Conservation (phyloP, 148 eudicot genomes). For the Persicaria maculosa region DNA sequence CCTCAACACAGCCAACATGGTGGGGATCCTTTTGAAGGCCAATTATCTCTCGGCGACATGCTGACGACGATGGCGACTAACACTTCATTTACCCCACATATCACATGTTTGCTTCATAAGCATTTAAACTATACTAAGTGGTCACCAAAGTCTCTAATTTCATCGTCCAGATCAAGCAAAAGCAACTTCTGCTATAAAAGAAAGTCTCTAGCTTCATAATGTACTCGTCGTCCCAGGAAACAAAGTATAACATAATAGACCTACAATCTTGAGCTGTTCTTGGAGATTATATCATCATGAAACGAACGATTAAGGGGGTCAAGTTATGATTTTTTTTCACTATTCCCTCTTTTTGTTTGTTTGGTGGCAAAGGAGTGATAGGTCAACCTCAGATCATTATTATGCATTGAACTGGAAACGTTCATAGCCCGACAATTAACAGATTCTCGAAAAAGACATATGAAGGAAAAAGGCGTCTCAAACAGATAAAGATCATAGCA, state of each 20-base stretch:
- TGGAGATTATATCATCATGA: neutral
- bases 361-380: neutral
- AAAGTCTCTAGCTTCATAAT: neutral
- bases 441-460: neutral
- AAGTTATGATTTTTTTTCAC: neutral
- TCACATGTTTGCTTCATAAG: neutral
- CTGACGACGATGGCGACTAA: neutral
- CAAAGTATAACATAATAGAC: neutral
- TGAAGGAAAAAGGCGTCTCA: neutral
- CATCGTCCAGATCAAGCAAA: slow-evolving; percentile 2
- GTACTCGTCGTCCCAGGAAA: neutral
- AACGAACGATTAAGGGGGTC: neutral
- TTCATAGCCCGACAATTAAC: neutral
- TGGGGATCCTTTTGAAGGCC: slow-evolving; percentile 15
- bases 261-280: neutral
- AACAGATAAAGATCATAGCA: neutral
- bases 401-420: neutral
- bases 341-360: neutral
- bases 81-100: slow-evolving; percentile 1
- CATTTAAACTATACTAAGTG: neutral
- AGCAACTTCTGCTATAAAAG: neutral
- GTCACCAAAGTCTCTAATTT: neutral
- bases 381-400: neutral
- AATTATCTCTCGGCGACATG: neutral
- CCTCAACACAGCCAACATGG: slow-evolving; percentile 19